Evolutionary conservation across 306 rosid species (phyloP).

Genomic region (Ceratonia siliqua): DNA sequence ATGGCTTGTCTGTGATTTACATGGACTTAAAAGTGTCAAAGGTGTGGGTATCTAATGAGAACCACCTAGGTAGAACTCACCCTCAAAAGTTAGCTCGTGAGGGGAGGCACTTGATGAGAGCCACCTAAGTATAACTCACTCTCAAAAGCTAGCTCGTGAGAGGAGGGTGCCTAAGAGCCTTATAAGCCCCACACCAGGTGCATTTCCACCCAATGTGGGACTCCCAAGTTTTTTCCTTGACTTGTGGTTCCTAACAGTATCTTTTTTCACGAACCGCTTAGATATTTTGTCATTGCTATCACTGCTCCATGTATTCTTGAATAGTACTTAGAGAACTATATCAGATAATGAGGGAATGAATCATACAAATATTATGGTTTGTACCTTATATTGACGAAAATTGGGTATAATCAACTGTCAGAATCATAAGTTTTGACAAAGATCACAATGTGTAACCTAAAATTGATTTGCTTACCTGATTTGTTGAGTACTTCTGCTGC

Average conservation of each 20-base stretch:
- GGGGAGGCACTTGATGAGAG: no score
- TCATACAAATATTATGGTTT: neutral
- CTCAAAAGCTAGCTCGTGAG: no score
- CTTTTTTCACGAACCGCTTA: neutral
- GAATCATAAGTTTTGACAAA: neutral
- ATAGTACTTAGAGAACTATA: neutral
- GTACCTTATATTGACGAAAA: neutral
- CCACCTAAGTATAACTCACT: no score
- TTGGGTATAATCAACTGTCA: neutral
- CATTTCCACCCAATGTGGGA: no score
- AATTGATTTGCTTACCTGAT: neutral
- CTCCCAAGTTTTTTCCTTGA: no score
- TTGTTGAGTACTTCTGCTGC: neutral
- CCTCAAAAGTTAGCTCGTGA: no score
- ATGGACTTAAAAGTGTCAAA: neutral
- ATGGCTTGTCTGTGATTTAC: constrained; percentile 1
- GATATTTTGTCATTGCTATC: neutral
- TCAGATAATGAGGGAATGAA: neutral
- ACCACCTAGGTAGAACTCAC: no score
- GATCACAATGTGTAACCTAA: neutral
- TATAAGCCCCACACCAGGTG: no score
- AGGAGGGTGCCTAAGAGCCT: no score
- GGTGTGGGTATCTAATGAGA: neutral
- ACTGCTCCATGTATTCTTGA: neutral
- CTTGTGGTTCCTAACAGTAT: no score